Percentiles rank a stretch among this genome's conserved stretches.
These are phyloP conservation scores for Diaporthe nobilis DNA, from an alignment of 2,329 filamentous ascomycete genomes.

Conservation along the genomic window DNA sequence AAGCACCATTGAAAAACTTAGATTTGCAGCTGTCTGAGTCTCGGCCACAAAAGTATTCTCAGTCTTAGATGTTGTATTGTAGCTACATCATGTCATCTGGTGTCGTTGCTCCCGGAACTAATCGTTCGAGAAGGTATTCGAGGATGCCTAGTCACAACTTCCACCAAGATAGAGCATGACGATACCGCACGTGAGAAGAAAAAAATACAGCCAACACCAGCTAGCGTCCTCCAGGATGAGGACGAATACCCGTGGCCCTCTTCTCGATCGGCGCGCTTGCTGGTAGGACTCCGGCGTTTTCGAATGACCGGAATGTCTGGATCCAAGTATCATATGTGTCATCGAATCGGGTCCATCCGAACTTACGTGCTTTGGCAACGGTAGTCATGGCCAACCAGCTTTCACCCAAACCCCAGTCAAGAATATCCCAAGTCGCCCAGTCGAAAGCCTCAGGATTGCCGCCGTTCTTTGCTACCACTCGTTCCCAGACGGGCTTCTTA, in stretches of 20 bases:
- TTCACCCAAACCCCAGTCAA: conserved; percentile 41
- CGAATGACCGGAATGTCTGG: conserved; percentile 41
- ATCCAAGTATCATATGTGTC: conserved; percentile 40
- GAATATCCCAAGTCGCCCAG: conserved; percentile 43
- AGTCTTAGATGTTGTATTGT: neutral
- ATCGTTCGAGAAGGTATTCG: neutral
- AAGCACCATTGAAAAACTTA: neutral
- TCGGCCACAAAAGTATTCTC: neutral
- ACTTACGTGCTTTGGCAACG: conserved; percentile 41
- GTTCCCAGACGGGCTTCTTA: conserved; percentile 37
- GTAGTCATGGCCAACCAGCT: conserved; percentile 38
- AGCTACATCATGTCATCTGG: neutral
- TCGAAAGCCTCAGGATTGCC: conserved; percentile 40
- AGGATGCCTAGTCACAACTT: neutral
- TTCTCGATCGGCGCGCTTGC: neutral
- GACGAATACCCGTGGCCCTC: conserved; percentile 7
- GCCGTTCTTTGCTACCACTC: conserved; percentile 40
- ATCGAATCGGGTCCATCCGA: conserved; percentile 40
- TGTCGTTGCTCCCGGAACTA: neutral
- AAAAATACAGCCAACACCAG: neutral
- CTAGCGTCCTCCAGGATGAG: conserved; percentile 17
- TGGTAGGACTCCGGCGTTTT: conserved; percentile 41
- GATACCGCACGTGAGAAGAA: neutral
- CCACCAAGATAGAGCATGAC: neutral
- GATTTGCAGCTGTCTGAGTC: neutral